These are phyloP conservation scores for Suillus tomentosus DNA, from an alignment of 768 basidiomycete species.

Conservation along the genomic window DNA sequence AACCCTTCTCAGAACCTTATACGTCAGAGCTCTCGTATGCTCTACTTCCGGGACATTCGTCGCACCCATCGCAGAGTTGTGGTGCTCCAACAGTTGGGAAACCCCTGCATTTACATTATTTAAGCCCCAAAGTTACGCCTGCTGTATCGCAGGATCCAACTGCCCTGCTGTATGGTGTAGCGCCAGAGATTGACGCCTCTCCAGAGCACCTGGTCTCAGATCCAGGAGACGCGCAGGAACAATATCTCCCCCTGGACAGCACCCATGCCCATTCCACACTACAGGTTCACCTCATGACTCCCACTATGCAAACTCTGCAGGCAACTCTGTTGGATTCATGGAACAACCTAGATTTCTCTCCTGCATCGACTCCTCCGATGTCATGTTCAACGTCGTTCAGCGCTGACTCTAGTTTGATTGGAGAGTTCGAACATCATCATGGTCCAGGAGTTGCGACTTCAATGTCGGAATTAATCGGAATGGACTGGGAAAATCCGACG, in stretches of 20 bases:
- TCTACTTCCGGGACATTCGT: background rate
- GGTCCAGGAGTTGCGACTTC: background rate
- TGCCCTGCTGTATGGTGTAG: background rate
- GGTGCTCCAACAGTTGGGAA: background rate
- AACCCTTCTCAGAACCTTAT: background rate
- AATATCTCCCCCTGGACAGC: background rate
- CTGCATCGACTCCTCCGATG: background rate
- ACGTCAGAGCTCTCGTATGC: slow-evolving; percentile 8
- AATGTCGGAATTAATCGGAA: background rate
- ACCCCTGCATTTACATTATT: background rate
- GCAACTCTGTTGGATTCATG: background rate
- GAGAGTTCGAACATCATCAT: background rate
- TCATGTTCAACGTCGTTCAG: slow-evolving; percentile 6
- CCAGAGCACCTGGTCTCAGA: too few species aligned
- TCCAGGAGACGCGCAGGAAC: background rate
- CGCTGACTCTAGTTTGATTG: background rate
- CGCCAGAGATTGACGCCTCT: background rate
- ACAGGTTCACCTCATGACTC: background rate
- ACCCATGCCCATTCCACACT: background rate
- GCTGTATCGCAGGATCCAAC: slow-evolving; percentile 1
- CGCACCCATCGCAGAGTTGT: background rate
- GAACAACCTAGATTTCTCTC: slow-evolving; percentile 1
- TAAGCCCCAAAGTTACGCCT: background rate
- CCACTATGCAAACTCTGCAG: background rate
- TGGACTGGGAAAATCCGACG: too few species aligned